Base-by-base conservation (phyloP, 305 asterid genomes). In the Plantago coronopus region DNA sequence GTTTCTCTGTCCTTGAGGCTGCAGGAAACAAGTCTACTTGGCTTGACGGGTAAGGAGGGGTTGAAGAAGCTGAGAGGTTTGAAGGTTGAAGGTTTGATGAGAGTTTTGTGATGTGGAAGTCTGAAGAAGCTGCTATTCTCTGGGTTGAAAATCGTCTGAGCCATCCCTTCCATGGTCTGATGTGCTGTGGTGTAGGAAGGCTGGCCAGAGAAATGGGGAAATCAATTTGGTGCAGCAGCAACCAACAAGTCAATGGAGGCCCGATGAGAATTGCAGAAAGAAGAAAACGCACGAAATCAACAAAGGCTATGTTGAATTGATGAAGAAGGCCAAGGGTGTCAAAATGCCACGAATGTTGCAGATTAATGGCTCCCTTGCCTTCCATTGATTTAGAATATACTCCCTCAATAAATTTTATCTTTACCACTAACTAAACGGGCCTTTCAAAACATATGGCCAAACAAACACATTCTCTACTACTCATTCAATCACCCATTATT, bases 1-100 rank as follows among this genome's bases (percentile, higher is more conserved):
- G 54, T 58, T 67, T 83, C 94, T 37, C 71, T 79, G 73, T 87
- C 94, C 56, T 73, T 89, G 37, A 89, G 64, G 64, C 89, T 79
- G 76, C 99, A 93, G 62, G 56, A 79, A 65, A 84, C 79, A 66
- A 84, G 79, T 66, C 83, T 81, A 40, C 73, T 68, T 49, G 63
- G 74, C 68, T 74, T 80, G 17, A 71, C 63, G 65, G 75, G 72
- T 2, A 69, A 45, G 37, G 69, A 45, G 37, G 72, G 68, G 53
- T 68, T 76, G 31, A 72, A 67, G 67, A 72, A 67, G 67, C 65
- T 69, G 20, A 57, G 59, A 74, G 73, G 37, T 38, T 63, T 73
- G 37, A 75, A 77, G 73, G 53, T 66, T 55, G 83, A 75, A 65
- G 81, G 68, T 72, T 75, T 66, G 47, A 27, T 66, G 47, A 27